Percentiles rank a stretch among this genome's conserved stretches.
These are phyloP conservation scores for Candida pseudoglaebosa DNA, from an alignment of 805 yeast genomes.

Conservation along the genomic window DNA sequence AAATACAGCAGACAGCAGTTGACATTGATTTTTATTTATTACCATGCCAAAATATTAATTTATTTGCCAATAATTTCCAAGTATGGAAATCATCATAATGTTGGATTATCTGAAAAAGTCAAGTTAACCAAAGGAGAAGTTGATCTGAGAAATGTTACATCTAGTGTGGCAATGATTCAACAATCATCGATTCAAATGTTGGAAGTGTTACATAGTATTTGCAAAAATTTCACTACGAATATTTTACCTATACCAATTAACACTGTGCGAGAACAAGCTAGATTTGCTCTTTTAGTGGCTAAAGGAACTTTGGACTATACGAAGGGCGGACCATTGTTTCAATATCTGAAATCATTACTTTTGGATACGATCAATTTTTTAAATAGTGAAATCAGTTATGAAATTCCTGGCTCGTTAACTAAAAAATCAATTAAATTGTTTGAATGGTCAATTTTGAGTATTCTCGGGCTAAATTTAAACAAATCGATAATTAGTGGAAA, in stretches of 20 bases:
- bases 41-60: slow-evolving; percentile 41
- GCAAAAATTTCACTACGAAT: slow-evolving; percentile 34
- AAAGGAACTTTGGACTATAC: slow-evolving; percentile 78
- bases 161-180: slow-evolving; percentile 64
- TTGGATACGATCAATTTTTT: slow-evolving; percentile 47
- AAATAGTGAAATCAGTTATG: slow-evolving; percentile 47
- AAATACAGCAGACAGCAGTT: slow-evolving; percentile 43
- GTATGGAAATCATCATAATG: slow-evolving; percentile 38
- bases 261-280: slow-evolving; percentile 56
- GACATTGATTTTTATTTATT: slow-evolving; percentile 45
- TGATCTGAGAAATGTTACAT: slow-evolving; percentile 25
- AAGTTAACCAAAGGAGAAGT: slow-evolving; percentile 35
- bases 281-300: slow-evolving; percentile 63
- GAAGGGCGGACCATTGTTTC: slow-evolving; percentile 76
- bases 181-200: slow-evolving; percentile 63
- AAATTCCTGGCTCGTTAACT: slow-evolving; percentile 60
- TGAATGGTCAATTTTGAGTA: slow-evolving; percentile 57
- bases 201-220: slow-evolving; percentile 43
- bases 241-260: slow-evolving; percentile 64
- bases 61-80: slow-evolving; percentile 40
- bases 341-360: slow-evolving; percentile 59
- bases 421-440: slow-evolving; percentile 51
- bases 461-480: slow-evolving; percentile 49
- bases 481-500: slow-evolving; percentile 13
- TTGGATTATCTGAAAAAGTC: slow-evolving; percentile 37